phyloP scores from a whole-genome alignment of 2,329 filamentous ascomycete species.

The Penicillium decumbens region DNA sequence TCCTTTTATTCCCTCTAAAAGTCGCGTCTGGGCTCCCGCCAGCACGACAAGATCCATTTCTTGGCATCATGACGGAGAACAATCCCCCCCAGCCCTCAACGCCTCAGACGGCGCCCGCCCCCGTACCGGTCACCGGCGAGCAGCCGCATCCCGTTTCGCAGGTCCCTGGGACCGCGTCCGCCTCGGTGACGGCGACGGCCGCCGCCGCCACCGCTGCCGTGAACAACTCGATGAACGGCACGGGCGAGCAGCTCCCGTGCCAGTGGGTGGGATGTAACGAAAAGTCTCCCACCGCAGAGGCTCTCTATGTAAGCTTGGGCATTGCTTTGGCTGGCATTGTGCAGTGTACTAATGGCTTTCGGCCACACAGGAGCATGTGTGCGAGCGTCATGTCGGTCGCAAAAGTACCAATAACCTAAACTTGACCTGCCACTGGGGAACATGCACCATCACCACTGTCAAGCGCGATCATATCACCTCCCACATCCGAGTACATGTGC shows the following conservation, averaged over 20 bases:
- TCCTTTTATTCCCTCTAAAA: slow-evolving; percentile 9
- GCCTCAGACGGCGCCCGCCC: slow-evolving; percentile 23
- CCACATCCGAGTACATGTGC: slow-evolving; percentile 97
- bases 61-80: slow-evolving; percentile 41
- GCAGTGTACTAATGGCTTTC: not conserved
- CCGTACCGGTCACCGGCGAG: slow-evolving; percentile 25
- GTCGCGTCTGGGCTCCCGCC: slow-evolving; percentile 27
- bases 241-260: slow-evolving; percentile 46
- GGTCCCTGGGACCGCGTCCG: slow-evolving; percentile 22
- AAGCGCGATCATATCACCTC: slow-evolving; percentile 99
- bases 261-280: slow-evolving; percentile 62
- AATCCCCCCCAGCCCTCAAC: slow-evolving; percentile 29
- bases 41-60: slow-evolving; percentile 33
- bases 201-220: slow-evolving; percentile 39
- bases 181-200: slow-evolving; percentile 35
- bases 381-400: slow-evolving; percentile 94
- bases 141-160: slow-evolving; percentile 22
- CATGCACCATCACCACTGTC: slow-evolving; percentile 91
- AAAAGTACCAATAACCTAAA: slow-evolving; percentile 99
- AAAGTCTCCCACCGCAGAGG: slow-evolving; percentile 54
- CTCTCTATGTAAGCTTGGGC: slow-evolving; percentile 54
- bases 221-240: slow-evolving; percentile 30
- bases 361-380: slow-evolving; percentile 77
- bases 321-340: not conserved
- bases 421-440: slow-evolving; percentile 94